Conservation (phyloP, 225 moss, liverwort and hornwort genomes). For the Polytrichum commune region DNA sequence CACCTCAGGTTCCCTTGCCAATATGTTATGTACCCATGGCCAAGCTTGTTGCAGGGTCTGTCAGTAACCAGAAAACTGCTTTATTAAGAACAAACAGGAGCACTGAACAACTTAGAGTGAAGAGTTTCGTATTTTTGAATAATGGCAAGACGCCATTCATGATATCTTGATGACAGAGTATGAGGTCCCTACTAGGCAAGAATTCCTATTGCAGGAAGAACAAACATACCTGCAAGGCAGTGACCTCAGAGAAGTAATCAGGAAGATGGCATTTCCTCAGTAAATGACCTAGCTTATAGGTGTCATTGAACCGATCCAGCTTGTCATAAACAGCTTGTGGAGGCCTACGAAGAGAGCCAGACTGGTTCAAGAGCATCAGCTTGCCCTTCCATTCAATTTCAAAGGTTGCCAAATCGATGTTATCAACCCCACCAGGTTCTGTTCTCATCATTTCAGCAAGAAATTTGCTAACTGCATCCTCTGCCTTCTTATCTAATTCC, state of each 20-base stretch:
- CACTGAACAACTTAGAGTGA: too few relatives aligned
- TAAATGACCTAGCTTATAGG: constrained; percentile 68
- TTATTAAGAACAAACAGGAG: not conserved
- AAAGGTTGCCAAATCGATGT: constrained; percentile 48
- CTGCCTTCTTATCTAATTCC: constrained; percentile 84
- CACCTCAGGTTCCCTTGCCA: constrained; percentile 80
- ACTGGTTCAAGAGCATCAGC: constrained; percentile 85
- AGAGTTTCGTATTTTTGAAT: too few relatives aligned
- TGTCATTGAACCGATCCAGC: constrained; percentile 62
- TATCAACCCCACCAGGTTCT: constrained; percentile 53
- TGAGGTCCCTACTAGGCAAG: not conserved
- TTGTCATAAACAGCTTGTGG: constrained; percentile 68
- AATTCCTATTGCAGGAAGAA: constrained; percentile 9
- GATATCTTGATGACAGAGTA: too few relatives aligned
- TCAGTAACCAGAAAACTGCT: constrained; percentile 4
- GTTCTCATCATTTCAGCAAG: constrained; percentile 68
- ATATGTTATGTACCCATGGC: constrained; percentile 84
- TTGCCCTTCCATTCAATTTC: constrained; percentile 88
- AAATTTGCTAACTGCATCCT: constrained; percentile 76
- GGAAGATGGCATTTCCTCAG: constrained; percentile 79
- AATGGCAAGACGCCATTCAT: too few relatives aligned
- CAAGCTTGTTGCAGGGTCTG: constrained; percentile 92
- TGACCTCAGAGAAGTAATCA: constrained; percentile 83
- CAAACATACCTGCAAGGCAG: constrained; percentile 66
- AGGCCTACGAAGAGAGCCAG: constrained; percentile 72